phyloP scores from a whole-genome alignment of 768 basidiomycete genomes.

The Boletellus emodensis region DNA sequence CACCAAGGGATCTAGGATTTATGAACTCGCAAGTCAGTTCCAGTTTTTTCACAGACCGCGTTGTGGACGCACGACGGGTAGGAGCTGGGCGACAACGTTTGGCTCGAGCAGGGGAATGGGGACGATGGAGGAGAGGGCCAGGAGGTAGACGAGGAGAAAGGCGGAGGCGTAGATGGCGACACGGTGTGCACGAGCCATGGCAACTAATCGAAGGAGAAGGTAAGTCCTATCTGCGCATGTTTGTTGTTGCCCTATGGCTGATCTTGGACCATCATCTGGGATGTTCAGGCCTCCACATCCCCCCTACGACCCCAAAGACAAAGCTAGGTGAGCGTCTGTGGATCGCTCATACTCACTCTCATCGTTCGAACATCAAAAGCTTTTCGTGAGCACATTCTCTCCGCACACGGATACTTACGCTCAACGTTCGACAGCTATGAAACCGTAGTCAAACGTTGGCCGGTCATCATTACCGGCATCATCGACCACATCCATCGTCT shows the following conservation, averaged over 20 bases:
- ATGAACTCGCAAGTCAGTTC: background rate
- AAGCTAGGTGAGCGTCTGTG: constrained; percentile 44
- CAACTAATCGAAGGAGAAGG: no score
- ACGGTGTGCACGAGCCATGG: constrained; percentile 25
- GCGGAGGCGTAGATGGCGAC: constrained; percentile 45
- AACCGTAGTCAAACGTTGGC: constrained; percentile 77
- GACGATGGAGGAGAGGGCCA: constrained; percentile 1
- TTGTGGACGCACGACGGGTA: constrained; percentile 14
- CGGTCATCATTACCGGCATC: constrained; percentile 75
- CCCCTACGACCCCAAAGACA: constrained; percentile 75
- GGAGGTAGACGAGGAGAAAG: constrained; percentile 42
- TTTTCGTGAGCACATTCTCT: constrained; percentile 50
- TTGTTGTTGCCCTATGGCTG: no score
- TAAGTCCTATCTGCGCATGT: no score
- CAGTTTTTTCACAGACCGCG: background rate
- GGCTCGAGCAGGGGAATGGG: constrained; percentile 15
- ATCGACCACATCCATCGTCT: constrained; percentile 72
- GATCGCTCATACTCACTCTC: background rate
- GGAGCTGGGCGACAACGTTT: background rate
- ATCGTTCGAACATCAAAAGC: constrained; percentile 33
- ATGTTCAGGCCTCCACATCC: constrained; percentile 54
- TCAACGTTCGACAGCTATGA: constrained; percentile 51
- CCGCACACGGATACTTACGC: background rate
- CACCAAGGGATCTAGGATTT: constrained; percentile 71
- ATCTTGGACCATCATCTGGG: background rate